Evolutionary conservation across 2,329 filamentous ascomycete species (phyloP), one percentile per base, ranked within the genome.

Genomic region (Fusarium sp.): DNA sequence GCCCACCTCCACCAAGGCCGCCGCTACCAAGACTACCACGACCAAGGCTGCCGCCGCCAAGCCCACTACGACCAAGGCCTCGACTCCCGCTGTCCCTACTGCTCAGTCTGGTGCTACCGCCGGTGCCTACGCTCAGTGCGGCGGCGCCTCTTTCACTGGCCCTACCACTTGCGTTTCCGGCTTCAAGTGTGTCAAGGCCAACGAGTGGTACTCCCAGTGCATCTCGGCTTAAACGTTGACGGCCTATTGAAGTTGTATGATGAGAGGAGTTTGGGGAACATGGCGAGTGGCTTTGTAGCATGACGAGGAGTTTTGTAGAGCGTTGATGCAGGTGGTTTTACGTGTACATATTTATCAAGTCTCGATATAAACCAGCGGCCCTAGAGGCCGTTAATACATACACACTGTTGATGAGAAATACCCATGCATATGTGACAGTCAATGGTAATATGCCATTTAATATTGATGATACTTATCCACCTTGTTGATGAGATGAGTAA

Each of bases 191-290:
- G 70, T 63, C 40, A 68, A 74, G 63, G 64, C 68, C 35, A 79
- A 76, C 20, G 71, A 77, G 12, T 80, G 70, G 75, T 80, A 79
- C 68, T 74, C 68, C 3, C 79, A 81, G 70, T 80, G 79, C 43
- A 4, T 79, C 1, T 77, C 27, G 22, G 14, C 11, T 8, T 5
- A 54, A 32, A 30, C 2, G 6, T 17, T 10, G 35, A 57, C n/a
- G 25, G 56, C 10, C n/a, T 12, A 20, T 37, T 1, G 20, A 52
- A 54, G 27, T 32, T 30, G 27, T 9, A 54, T 52, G 45, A 38
- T 32, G 20, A 37, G 60, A 38, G 32, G 40, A 52, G 0, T 7
- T 20, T 33, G 17, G n/a, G 47, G 47, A 27, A 20, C 20, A 45
- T 45, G 43, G 20, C 20, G 43, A 25, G 43, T 22, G 40, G 40